Base-by-base conservation (phyloP, 1,284 basidiomycete species). In the Paramarasmius palmivorus region DNA sequence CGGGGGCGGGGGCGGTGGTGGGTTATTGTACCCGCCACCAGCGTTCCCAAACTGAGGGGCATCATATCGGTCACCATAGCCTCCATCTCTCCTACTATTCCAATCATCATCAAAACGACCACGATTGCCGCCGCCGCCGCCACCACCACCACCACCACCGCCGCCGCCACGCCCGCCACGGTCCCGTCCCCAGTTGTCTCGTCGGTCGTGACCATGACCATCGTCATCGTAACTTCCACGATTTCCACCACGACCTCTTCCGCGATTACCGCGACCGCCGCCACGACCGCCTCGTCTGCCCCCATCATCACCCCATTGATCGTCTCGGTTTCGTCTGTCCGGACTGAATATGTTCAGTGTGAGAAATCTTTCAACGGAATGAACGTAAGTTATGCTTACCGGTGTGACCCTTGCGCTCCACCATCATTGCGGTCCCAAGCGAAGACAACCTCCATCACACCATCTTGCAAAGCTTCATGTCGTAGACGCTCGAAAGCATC, bases 381-480 rank as follows among this genome's bases (percentile, higher is more conserved):
- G 46, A 52, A 29, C 34, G 26, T 49, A 58, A 44, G 47, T 9
- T 8, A 17, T 14, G 54, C 56, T 49, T 61, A 73, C 69, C 70
- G 65, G 56, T 67, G 71, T 32, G 63, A 63, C 61, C 74, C 71
- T 58, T 69, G 70, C 56, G 57, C 73, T 64, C 54, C 73, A 63
- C 55, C 73, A 61, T 78, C 75, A 26, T 63, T 72, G 7, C 63
- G 59, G 59, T 98, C 94, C 88, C 93, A 97, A n/a, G 90, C 88
- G 62, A 90, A 93, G 2, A 84, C 77, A 48, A 98, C 84, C 45
- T 94, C 89, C 81, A 98, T 88, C 0, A 88, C 81, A 15, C 95
- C 94, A 61, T 93, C 93, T 65, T 91, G 86, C 54, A 95, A 78
- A 1, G 82, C 76, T 67, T 90, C 83, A 52, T 90, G 87, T 45